phyloP scores from a whole-genome alignment of 306 rosid species.

The Carpinus fangiana region DNA sequence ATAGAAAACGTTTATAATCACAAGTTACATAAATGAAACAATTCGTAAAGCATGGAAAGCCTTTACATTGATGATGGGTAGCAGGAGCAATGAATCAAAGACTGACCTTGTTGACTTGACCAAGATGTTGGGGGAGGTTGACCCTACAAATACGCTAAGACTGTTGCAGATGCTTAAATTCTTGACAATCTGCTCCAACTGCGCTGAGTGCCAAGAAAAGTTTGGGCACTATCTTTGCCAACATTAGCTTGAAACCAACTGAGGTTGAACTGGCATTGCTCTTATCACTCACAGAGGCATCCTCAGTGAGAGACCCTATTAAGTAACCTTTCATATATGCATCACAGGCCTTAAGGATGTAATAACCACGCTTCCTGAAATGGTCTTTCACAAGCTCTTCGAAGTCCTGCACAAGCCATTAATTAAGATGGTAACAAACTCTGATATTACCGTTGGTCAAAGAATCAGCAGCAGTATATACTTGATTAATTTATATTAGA shows the following conservation, averaged over 20 bases:
- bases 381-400: conserved; percentile 78
- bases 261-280: conserved; percentile 75
- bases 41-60: conserved; percentile 18
- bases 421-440: conserved; percentile 19
- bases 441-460: neutral
- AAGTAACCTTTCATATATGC: conserved; percentile 86
- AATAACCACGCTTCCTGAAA: conserved; percentile 80
- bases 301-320: conserved; percentile 75
- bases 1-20: conserved; percentile 26
- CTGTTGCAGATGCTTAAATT: conserved; percentile 80
- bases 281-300: conserved; percentile 60
- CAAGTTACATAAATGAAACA: conserved; percentile 19
- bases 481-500: neutral
- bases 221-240: conserved; percentile 82
- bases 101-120: conserved; percentile 35
- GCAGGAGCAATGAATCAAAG: conserved; percentile 11
- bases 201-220: conserved; percentile 64
- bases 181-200: conserved; percentile 80
- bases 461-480: neutral
- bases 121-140: conserved; percentile 25
- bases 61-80: conserved; percentile 37
- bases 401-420: conserved; percentile 62
- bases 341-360: conserved; percentile 95
- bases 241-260: conserved; percentile 93
- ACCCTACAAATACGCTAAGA: conserved; percentile 33